Evolutionary conservation across 1,284 basidiomycete species (phyloP), one percentile per base, ranked within the genome.

Genomic region (Austropuccinia psidii): DNA sequence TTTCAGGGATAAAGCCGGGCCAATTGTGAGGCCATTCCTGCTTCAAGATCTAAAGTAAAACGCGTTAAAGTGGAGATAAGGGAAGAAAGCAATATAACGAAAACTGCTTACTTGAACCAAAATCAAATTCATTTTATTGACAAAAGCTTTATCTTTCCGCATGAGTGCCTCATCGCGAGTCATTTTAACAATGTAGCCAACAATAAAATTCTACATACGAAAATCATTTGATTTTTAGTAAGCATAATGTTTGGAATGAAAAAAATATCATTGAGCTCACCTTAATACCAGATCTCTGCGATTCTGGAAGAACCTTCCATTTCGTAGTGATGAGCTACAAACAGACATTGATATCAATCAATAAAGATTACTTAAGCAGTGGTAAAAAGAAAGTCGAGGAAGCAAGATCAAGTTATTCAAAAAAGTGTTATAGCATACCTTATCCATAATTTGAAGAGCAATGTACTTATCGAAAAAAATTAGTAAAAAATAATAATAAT

Each of bases 21-120:
- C 96, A 99, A 79, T 97, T 94, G 81, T 98, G 93, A 24, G 95
- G 96, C 96, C 96, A 99, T 81, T 98, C 96, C 84, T 98, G 96
- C 83, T 98, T 99, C 77, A 99, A 85, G 76, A 99, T 97, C 91
- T 74, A 54, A n/a, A 50, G 8, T 0, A 29, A 35, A 29, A 21
- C 2, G 43, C 3, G 33, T 11, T 13, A 6, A 33, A 37, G 41
- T 65, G 29, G 2, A 43, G 13, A 13, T 9, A 21, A 13, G 29
- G 33, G 19, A 11, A 21, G 27, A 19, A 11, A 21, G 17, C 2
- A 15, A 45, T 41, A 60, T 19, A 21, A 11, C 35, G 5, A n/a
- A 15, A 19, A 27, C 27, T 37, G 50, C 61, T 65, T 35, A 74
- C 72, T 43, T 95, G 92, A 68, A 99, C 91, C 50, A 99, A 85